These are phyloP conservation scores for Botrytis galanthina DNA, from an alignment of 2,329 filamentous ascomycete genomes.

Conservation along the genomic window DNA sequence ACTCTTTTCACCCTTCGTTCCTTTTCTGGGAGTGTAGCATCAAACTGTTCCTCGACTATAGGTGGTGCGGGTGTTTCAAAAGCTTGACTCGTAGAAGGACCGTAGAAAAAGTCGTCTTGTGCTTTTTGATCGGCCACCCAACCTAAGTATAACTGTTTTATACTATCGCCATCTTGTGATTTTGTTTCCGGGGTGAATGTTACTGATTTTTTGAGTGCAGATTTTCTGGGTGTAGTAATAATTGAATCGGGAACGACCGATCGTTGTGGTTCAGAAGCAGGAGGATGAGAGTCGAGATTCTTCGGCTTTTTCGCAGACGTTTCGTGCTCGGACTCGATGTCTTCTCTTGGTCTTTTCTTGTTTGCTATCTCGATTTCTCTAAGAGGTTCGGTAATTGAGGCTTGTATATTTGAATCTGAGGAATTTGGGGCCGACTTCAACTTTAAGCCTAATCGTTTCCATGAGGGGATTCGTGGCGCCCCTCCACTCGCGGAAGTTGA, in stretches of 20 bases:
- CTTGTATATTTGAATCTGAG: conserved; percentile 21
- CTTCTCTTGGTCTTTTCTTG: conserved; percentile 32
- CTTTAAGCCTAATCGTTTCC: conserved; percentile 60
- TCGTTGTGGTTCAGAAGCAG: conserved; percentile 11
- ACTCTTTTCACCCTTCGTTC: conserved; percentile 35
- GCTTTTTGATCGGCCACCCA: conserved; percentile 45
- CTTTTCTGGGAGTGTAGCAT: conserved; percentile 35
- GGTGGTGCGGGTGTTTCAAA: conserved; percentile 34
- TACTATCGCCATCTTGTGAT: conserved; percentile 53
- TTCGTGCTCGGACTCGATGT: conserved; percentile 25
- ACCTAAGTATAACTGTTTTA: conserved; percentile 50
- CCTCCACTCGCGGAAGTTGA: conserved; percentile 23
- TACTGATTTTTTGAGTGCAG: conserved; percentile 53
- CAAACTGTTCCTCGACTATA: conserved; percentile 34
- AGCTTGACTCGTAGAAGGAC: conserved; percentile 26
- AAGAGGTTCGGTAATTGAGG: conserved; percentile 22
- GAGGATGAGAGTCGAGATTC: conserved; percentile 23
- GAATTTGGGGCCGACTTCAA: conserved; percentile 51
- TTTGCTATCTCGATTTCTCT: conserved; percentile 27
- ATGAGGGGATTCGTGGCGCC: conserved; percentile 49
- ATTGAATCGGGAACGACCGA: conserved; percentile 28
- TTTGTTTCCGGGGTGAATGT: conserved; percentile 65
- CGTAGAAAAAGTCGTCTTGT: conserved; percentile 33
- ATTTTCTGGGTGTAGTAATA: conserved; percentile 26
- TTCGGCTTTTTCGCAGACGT: conserved; percentile 34